Conservation (phyloP, 148 eudicot species). For the Cornus kousa region DNA sequence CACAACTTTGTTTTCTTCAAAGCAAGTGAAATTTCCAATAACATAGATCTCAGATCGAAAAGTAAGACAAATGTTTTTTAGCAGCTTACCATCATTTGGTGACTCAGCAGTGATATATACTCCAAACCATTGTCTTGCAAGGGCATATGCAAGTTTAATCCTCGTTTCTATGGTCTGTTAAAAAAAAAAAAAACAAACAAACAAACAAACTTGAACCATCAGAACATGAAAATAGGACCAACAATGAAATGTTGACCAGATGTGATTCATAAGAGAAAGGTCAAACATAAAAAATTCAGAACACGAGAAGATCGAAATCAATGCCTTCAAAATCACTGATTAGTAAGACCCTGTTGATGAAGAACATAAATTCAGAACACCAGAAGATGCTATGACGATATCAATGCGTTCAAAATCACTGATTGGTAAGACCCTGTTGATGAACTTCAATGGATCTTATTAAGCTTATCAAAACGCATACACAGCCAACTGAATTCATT, state of each 20-base stretch:
- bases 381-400: neutral
- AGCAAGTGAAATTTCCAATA: neutral
- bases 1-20: neutral
- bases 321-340: neutral
- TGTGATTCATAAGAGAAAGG: neutral
- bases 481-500: too few species aligned
- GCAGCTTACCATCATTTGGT: conserved; percentile 79
- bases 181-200: too few species aligned
- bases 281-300: neutral
- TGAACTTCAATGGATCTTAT: too few species aligned
- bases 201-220: conserved; percentile 12
- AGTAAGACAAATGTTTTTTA: conserved; percentile 1
- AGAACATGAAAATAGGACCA: neutral
- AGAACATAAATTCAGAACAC: neutral
- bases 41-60: conserved; percentile 3
- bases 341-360: too few species aligned
- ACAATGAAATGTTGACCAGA: neutral
- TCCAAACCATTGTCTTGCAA: conserved; percentile 98
- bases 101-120: conserved; percentile 88
- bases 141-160: conserved; percentile 84
- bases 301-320: neutral
- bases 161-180: conserved; percentile 86
- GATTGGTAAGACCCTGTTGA: too few species aligned
- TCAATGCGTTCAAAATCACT: neutral
- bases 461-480: too few species aligned